Evolutionary conservation across 176 grass and related monocot species (phyloP).

Genomic region (Carex scoparia): DNA sequence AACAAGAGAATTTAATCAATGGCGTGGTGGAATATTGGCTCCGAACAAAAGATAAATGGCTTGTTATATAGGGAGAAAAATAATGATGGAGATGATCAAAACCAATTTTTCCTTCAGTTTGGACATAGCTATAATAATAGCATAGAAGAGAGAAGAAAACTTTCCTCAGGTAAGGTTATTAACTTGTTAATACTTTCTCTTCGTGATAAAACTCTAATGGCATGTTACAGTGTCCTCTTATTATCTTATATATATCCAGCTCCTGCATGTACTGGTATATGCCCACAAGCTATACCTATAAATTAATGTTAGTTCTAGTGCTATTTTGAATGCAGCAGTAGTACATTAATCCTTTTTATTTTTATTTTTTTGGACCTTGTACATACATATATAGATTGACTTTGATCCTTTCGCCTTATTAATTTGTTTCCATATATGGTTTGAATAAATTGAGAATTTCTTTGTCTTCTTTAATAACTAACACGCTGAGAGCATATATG

Average conservation of each 20-base stretch:
- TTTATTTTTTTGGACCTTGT: not conserved
- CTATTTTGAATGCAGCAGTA: not conserved
- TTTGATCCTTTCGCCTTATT: not conserved
- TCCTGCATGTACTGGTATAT: not conserved
- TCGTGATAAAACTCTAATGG: not conserved
- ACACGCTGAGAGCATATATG: not conserved
- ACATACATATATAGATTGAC: not conserved
- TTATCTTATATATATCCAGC: not conserved
- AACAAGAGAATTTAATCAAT: not conserved
- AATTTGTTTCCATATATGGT: conserved; percentile 6
- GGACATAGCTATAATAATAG: not conserved
- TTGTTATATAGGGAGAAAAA: conserved; percentile 2
- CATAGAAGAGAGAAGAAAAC: conserved; percentile 13
- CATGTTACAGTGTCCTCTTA: not conserved
- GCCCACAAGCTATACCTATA: not conserved
- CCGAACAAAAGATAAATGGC: not conserved
- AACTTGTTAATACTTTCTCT: not conserved
- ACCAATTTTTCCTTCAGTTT: conserved; percentile 10
- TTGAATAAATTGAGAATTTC: not conserved
- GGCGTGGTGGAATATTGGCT: conserved; percentile 3
- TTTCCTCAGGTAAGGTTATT: conserved; percentile 14
- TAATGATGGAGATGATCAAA: conserved; percentile 1
- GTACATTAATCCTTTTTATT: not conserved
- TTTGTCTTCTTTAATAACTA: conserved; percentile 6
- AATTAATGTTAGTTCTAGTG: not conserved